These are phyloP conservation scores for Seiridium unicorne DNA, from an alignment of 2,329 filamentous ascomycete species.

Conservation along the genomic window DNA sequence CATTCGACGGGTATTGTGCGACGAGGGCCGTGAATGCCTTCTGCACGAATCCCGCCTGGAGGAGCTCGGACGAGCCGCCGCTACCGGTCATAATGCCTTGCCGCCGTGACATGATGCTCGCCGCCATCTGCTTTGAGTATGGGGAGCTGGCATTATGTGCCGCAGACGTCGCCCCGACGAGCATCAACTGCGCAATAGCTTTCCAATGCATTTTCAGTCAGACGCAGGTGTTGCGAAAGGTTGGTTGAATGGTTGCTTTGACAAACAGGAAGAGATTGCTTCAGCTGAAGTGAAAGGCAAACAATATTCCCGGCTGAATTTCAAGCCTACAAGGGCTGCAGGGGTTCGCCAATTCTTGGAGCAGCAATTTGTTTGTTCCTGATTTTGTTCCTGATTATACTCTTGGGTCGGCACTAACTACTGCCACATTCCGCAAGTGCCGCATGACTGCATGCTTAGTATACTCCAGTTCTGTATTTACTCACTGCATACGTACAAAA, in stretches of 20 bases:
- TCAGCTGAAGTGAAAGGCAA: too few species aligned
- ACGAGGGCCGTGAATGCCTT: conserved; percentile 26
- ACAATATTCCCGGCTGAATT: too few species aligned
- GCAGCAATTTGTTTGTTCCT: background rate
- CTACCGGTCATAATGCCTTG: conserved; percentile 29
- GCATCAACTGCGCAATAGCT: background rate
- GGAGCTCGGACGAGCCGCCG: conserved; percentile 24
- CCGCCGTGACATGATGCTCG: conserved; percentile 29
- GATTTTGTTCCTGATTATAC: background rate
- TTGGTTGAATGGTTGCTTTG: too few species aligned
- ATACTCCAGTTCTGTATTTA: background rate
- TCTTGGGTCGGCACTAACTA: background rate
- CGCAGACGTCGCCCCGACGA: background rate
- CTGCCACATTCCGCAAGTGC: background rate
- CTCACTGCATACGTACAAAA: background rate
- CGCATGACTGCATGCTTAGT: background rate
- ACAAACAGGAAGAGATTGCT: too few species aligned
- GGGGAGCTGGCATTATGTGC: background rate
- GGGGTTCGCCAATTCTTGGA: too few species aligned
- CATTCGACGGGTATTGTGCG: conserved; percentile 17
- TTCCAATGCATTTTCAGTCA: background rate
- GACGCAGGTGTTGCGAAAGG: too few species aligned
- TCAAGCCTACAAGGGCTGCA: too few species aligned
- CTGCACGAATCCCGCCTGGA: conserved; percentile 31
- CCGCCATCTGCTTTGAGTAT: conserved; percentile 27